A percentile compares a stretch with the other conserved stretches of the same genome.
phyloP scores from a whole-genome alignment of 441 rosid species.

The Sinapis alba region DNA sequence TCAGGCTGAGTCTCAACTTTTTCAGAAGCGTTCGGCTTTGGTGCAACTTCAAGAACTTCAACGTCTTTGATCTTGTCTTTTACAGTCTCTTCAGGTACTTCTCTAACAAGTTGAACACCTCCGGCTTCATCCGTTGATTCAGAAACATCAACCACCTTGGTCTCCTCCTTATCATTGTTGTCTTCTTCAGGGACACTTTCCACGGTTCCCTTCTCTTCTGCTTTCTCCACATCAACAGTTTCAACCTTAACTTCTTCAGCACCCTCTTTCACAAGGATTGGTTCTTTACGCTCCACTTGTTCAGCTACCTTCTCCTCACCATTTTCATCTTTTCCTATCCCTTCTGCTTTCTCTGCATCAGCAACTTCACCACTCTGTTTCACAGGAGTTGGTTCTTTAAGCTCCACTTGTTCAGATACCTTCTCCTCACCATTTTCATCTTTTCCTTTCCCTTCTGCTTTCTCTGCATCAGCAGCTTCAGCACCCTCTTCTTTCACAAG shows the following conservation, averaged over 20 bases:
- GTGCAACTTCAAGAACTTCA: constrained; percentile 29
- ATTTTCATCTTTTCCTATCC: constrained; percentile 14
- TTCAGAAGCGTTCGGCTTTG: constrained; percentile 28
- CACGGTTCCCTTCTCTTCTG: constrained; percentile 23
- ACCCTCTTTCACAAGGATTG: constrained; percentile 10
- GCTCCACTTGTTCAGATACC: constrained; percentile 21
- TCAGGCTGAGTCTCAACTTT: constrained; percentile 32
- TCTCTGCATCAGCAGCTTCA: constrained; percentile 19
- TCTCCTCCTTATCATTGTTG: constrained; percentile 32
- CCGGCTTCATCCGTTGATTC: constrained; percentile 23
- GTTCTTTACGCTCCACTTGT: constrained; percentile 18
- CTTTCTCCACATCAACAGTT: constrained; percentile 9
- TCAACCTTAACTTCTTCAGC: not conserved
- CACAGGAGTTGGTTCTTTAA: constrained; percentile 24
- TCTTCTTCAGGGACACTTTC: constrained; percentile 26
- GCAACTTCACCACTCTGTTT: constrained; percentile 10
- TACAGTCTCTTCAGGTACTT: constrained; percentile 29
- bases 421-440: constrained; percentile 33
- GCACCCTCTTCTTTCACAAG: constrained; percentile 12
- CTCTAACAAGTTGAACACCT: constrained; percentile 20
- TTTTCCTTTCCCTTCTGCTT: constrained; percentile 21
- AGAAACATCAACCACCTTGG: constrained; percentile 23
- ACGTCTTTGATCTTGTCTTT: constrained; percentile 17
- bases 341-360: constrained; percentile 11
- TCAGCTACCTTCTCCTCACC: constrained; percentile 37